A percentile compares a stretch with the other conserved stretches of the same genome.
These are phyloP conservation scores for Euphorbia lathyris DNA, from an alignment of 345 rosid species.

Conservation along the genomic window DNA sequence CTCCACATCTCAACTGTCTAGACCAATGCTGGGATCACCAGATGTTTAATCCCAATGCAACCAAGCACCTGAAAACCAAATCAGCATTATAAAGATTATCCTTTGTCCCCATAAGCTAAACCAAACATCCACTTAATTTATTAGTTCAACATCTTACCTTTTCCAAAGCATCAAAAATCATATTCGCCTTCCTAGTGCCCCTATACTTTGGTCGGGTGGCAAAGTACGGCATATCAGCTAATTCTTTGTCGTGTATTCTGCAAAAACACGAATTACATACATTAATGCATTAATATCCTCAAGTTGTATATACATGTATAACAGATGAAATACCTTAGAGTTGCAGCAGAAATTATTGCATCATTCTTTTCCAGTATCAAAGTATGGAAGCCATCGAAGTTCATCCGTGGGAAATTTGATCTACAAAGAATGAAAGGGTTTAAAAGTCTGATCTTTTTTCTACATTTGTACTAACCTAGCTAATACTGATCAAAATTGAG, in stretches of 20 bases:
- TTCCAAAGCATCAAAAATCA: constrained; percentile 8
- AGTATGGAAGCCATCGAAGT: constrained; percentile 26
- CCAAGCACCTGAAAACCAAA: constrained; percentile 23
- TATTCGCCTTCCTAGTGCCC: constrained; percentile 13
- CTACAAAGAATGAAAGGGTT: constrained; percentile 11
- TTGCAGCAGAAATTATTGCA: constrained; percentile 21
- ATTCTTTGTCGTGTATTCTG: constrained; percentile 27
- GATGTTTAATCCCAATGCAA: constrained; percentile 11
- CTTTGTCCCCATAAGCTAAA: too few species aligned
- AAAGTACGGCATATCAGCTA: constrained; percentile 41
- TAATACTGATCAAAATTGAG: background rate
- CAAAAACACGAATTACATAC: background rate
- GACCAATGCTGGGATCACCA: constrained; percentile 28
- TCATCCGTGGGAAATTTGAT: constrained; percentile 21
- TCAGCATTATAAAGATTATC: background rate
- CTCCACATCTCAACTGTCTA: constrained; percentile 23
- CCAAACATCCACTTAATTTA: too few species aligned
- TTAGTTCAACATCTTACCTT: constrained; percentile 16
- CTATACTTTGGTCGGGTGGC: constrained; percentile 23
- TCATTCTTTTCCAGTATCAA: constrained; percentile 23
- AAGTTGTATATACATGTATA: background rate
- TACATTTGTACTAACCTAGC: too few species aligned
- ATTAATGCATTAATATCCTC: background rate
- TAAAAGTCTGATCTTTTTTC: background rate
- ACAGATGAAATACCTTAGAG: constrained; percentile 17